phyloP scores from a whole-genome alignment of 768 basidiomycete species.

The Amanita exitialis region DNA sequence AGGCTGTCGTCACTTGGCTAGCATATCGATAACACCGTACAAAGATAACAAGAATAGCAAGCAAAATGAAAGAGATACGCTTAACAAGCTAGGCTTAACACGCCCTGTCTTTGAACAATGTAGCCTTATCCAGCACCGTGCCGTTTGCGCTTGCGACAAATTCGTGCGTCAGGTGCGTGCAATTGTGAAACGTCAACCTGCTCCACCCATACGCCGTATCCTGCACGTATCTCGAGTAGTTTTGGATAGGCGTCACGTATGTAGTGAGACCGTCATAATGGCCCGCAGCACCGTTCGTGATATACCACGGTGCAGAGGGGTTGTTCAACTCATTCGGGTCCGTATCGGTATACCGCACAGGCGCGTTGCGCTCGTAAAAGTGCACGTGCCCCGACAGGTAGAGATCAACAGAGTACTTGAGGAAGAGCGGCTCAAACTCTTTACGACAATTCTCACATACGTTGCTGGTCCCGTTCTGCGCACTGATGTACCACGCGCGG shows the following conservation, averaged over 20 bases:
- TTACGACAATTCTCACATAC: constrained; percentile 9
- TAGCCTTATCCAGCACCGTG: constrained; percentile 10
- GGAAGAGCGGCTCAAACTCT: constrained; percentile 9
- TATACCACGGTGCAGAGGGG: constrained; percentile 13
- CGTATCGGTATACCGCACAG: constrained; percentile 8
- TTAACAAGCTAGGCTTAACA: neutral
- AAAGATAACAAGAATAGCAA: no score
- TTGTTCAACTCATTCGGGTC: constrained; percentile 12
- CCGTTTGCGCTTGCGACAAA: constrained; percentile 12
- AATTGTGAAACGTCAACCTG: constrained; percentile 13
- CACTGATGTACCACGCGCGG: constrained; percentile 11
- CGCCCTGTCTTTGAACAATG: constrained; percentile 10
- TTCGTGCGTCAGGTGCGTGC: constrained; percentile 14
- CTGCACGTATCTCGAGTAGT: constrained; percentile 4
- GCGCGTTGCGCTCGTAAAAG: constrained; percentile 9
- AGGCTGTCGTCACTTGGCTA: no score
- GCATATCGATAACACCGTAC: no score
- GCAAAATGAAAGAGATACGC: no score
- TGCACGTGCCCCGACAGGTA: constrained; percentile 11
- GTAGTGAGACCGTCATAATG: constrained; percentile 14
- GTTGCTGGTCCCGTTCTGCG: neutral
- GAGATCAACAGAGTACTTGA: constrained; percentile 11
- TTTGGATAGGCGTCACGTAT: neutral
- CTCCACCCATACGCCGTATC: constrained; percentile 14
- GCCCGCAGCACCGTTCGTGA: constrained; percentile 13